A percentile compares a stretch with the other conserved stretches of the same genome.
phyloP scores from a whole-genome alignment of 2,329 filamentous ascomycete genomes.

The Thermoascus crustaceus region DNA sequence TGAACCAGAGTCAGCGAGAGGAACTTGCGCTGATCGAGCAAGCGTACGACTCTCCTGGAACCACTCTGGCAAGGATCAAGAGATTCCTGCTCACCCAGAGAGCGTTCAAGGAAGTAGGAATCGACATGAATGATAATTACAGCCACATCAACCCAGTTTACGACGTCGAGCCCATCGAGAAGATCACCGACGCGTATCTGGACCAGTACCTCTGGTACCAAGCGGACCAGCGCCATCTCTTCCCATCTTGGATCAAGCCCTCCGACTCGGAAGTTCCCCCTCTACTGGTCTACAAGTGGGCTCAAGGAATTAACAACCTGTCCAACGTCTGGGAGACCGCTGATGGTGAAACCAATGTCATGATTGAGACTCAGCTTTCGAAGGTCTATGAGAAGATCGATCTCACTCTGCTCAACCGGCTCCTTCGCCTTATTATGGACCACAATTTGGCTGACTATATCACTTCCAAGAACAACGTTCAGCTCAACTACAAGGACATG shows the following conservation, averaged over 20 bases:
- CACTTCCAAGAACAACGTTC: conserved; percentile 98
- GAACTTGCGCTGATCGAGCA: conserved; percentile 95
- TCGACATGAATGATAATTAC: conserved; percentile 99
- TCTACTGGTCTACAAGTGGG: conserved; percentile 94
- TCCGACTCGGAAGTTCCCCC: conserved; percentile 97
- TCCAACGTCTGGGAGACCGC: conserved; percentile 90
- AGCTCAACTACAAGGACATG: conserved; percentile 99
- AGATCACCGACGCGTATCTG: conserved; percentile 97
- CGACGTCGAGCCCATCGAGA: conserved; percentile 97
- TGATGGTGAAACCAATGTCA: conserved; percentile 93
- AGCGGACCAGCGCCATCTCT: conserved; percentile 91
- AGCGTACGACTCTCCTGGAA: conserved; percentile 95
- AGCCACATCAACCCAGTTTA: conserved; percentile 98
- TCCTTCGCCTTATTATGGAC: conserved; percentile 94
- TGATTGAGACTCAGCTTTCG: conserved; percentile 97
- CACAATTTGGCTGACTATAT: conserved; percentile 99
- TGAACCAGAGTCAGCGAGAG: conserved; percentile 96
- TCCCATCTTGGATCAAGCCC: conserved; percentile 98
- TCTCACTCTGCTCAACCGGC: conserved; percentile 84
- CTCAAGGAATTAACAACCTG: conserved; percentile 97
- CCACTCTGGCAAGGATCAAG: conserved; percentile 92
- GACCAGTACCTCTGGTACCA: conserved; percentile 99
- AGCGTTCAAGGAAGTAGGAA: conserved; percentile 98
- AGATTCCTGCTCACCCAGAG: conserved; percentile 92
- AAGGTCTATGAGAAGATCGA: conserved; percentile 99